These are phyloP conservation scores for Leonotis leonurus DNA, from an alignment of 257 asterid genomes.

Conservation along the genomic window DNA sequence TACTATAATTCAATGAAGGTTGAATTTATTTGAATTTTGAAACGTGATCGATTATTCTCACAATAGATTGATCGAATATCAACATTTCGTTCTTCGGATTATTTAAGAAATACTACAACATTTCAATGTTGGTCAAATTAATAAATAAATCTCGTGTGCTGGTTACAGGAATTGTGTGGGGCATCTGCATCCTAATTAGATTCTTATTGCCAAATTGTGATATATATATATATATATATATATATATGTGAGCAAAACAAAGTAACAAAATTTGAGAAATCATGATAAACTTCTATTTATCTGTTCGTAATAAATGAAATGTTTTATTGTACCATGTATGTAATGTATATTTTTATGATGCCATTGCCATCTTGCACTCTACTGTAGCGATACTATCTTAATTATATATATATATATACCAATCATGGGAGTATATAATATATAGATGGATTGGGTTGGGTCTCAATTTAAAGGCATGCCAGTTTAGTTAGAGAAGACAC, in stretches of 20 bases:
- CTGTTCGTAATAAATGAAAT: too few species aligned
- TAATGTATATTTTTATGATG: too few species aligned
- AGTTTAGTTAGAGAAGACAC: too few species aligned
- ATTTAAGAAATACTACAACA: neutral
- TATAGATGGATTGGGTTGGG: too few species aligned
- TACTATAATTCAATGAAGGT: neutral
- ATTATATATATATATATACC: too few species aligned
- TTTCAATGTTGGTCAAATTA: conserved; percentile 1
- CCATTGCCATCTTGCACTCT: too few species aligned
- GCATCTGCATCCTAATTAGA: neutral
- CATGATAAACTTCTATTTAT: too few species aligned
- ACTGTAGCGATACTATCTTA: too few species aligned
- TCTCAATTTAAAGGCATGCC: too few species aligned
- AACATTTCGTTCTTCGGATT: neutral
- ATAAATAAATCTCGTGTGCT: neutral
- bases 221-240: too few species aligned
- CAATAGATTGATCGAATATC: neutral
- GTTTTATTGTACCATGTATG: too few species aligned
- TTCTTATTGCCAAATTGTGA: neutral
- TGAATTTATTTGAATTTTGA: neutral
- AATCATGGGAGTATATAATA: too few species aligned
- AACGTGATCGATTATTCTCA: neutral
- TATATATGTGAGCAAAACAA: neutral
- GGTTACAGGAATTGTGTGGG: neutral
- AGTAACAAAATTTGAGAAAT: neutral